Evolutionary conservation across 2,329 filamentous ascomycete species (phyloP).

Genomic region (Sarocladiaceae sp.): DNA sequence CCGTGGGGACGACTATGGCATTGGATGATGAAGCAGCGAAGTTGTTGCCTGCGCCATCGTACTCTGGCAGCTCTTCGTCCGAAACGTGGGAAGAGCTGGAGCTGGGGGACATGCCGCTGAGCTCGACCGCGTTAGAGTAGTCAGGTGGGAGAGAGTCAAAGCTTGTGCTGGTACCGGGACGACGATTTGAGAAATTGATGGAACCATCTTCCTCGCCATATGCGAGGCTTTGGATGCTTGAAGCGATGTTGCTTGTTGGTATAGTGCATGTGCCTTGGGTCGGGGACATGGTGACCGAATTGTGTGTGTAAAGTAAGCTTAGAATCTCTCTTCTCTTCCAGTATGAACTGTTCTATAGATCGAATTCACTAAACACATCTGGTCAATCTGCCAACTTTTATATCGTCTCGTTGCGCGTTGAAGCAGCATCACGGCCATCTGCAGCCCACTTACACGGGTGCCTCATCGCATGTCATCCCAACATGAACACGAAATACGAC

Average conservation of each 20-base stretch:
- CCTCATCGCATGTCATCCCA: too few relatives aligned
- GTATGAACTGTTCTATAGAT: too few relatives aligned
- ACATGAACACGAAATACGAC: too few relatives aligned
- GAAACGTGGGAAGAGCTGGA: conserved; percentile 19
- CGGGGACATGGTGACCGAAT: not conserved
- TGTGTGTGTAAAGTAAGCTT: too few relatives aligned
- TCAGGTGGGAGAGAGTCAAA: not conserved
- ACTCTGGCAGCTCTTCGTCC: conserved; percentile 17
- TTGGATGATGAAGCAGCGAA: conserved; percentile 1
- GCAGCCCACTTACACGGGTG: too few relatives aligned
- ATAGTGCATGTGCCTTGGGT: not conserved
- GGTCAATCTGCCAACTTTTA: too few relatives aligned
- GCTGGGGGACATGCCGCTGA: conserved; percentile 18
- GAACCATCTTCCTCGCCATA: too few relatives aligned
- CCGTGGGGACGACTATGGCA: conserved; percentile 11
- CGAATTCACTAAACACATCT: too few relatives aligned
- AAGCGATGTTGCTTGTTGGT: not conserved
- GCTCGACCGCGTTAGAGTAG: conserved; percentile 14
- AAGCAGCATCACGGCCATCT: too few relatives aligned
- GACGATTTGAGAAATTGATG: not conserved
- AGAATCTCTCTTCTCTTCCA: too few relatives aligned
- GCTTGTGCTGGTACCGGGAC: not conserved
- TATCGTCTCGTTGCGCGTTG: too few relatives aligned
- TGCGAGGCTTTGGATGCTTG: not conserved
- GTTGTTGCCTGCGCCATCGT: conserved; percentile 12